Base-by-base conservation (phyloP, 371 early-diverging fungal genomes). In the Apophysomyces variabilis region DNA sequence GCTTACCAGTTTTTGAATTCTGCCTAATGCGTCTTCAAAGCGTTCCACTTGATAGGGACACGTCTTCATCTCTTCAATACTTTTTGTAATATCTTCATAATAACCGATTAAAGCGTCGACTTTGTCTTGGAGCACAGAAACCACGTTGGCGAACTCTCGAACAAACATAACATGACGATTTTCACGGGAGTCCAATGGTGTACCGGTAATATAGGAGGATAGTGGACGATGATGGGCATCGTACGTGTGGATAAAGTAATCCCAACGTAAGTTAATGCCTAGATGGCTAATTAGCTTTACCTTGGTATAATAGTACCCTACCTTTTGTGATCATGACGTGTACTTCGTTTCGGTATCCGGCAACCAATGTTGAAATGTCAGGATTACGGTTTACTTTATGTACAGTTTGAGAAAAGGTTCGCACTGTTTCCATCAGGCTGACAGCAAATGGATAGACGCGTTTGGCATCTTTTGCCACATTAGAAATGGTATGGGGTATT, bases 381-480 rank as follows among this genome's bases (percentile, higher is more conserved):
- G 86, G 87, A 70, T 95, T 90, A 57, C 89, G 89, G 46, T 90
- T 86, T 58, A 96, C 84, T 66, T 90, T 89, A 62, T 89, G 85
- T 44, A 93, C 84, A 9, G 96, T 92, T 72, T 96, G 95, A 18
- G 90, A 88, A 71, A 97, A 99, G 32, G 95, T 96, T 32, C 97
- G 83, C 13, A 97, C 91, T 2, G 97, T 93, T 72, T 99, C 99
- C 85, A 89, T 95, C 60, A 99, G 73, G 58, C 95, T 93, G 38
- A 99, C 97, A 37, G 99, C 99, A 78, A 92, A 97, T 5, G 99
- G 99, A 79, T 99, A 98, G 6, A 99, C 95, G 16, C 96, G 89
- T 74, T 96, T 96, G 54, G 95, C 98, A 65, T 98, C 98, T 74
- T 96, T 96, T 41, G 97, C 96, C 32, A 95, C 86, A 72, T 92